These are phyloP conservation scores for Hypholoma fasciculare DNA, from an alignment of 768 basidiomycete species.

Conservation along the genomic window DNA sequence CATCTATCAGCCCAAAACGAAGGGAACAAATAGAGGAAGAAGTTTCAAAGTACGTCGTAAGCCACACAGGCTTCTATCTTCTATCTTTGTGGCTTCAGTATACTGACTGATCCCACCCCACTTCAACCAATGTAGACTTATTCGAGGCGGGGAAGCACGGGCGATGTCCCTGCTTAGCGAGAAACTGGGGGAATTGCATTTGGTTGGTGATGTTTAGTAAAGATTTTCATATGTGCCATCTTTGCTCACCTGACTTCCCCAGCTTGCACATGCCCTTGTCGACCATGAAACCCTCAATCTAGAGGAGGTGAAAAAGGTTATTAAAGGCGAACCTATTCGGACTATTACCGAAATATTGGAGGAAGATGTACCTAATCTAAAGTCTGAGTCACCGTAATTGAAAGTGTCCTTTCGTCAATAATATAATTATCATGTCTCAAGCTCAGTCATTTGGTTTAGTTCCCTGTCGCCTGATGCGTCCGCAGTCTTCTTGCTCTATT, in stretches of 20 bases:
- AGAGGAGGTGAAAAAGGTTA: slow-evolving; percentile 84
- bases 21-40: slow-evolving; percentile 88
- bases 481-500: not conserved
- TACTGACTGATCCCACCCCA: slow-evolving; percentile 14
- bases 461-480: not conserved
- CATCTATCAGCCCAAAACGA: slow-evolving; percentile 70
- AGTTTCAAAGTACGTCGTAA: slow-evolving; percentile 57
- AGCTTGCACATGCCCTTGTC: slow-evolving; percentile 91
- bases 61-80: not conserved
- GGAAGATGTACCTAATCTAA: slow-evolving; percentile 46
- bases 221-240: slow-evolving; percentile 3
- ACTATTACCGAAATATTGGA: slow-evolving; percentile 65
- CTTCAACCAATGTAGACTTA: slow-evolving; percentile 50
- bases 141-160: slow-evolving; percentile 70
- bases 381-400: slow-evolving; percentile 24
- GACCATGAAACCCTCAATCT: slow-evolving; percentile 92
- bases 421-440: slow-evolving; percentile 1
- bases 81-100: slow-evolving; percentile 5
- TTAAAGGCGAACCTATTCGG: slow-evolving; percentile 81
- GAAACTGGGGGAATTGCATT: slow-evolving; percentile 75
- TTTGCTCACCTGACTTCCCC: slow-evolving; percentile 3
- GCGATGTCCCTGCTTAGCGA: slow-evolving; percentile 63
- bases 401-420: slow-evolving; percentile 4
- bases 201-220: slow-evolving; percentile 37
- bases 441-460: not conserved